Conservation (phyloP, 768 basidiomycete genomes). For the Tylopilus balloui region DNA sequence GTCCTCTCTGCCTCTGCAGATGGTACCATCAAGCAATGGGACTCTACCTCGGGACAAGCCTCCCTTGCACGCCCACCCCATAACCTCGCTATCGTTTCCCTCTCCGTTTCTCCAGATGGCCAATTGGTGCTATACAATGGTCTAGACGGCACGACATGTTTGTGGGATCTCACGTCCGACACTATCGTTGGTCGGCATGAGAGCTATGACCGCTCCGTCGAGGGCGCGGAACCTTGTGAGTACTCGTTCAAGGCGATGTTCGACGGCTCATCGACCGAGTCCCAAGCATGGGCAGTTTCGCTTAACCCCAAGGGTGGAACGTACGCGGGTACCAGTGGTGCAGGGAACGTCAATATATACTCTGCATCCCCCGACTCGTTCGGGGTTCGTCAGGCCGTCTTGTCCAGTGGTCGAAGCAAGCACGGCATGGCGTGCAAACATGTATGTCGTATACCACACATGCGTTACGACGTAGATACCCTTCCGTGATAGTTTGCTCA, state of each 20-base stretch:
- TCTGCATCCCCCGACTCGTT: conserved; percentile 67
- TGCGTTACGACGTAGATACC: conserved; percentile 1
- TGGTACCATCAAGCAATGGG: conserved; percentile 72
- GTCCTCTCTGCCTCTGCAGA: conserved; percentile 74
- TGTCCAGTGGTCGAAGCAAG: conserved; percentile 67
- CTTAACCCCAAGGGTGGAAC: conserved; percentile 69
- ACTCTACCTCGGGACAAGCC: conserved; percentile 60
- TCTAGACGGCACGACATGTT: conserved; percentile 74
- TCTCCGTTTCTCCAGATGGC: conserved; percentile 69
- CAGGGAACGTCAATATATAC: conserved; percentile 68
- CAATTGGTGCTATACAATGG: conserved; percentile 69
- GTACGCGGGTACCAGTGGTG: conserved; percentile 69
- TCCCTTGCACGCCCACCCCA: conserved; percentile 62
- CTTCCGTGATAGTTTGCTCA: background rate
- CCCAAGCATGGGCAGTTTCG: conserved; percentile 77
- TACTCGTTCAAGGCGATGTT: conserved; percentile 11
- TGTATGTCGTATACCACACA: conserved; percentile 39
- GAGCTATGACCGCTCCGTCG: conserved; percentile 61
- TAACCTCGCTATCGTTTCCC: conserved; percentile 78
- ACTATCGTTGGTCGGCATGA: conserved; percentile 62
- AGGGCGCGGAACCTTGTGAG: conserved; percentile 64
- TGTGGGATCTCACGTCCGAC: conserved; percentile 69
- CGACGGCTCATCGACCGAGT: background rate
- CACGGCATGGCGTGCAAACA: conserved; percentile 74
- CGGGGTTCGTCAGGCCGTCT: conserved; percentile 53